These are phyloP conservation scores for Cicer judaicum DNA, from an alignment of 306 rosid genomes.

Conservation along the genomic window DNA sequence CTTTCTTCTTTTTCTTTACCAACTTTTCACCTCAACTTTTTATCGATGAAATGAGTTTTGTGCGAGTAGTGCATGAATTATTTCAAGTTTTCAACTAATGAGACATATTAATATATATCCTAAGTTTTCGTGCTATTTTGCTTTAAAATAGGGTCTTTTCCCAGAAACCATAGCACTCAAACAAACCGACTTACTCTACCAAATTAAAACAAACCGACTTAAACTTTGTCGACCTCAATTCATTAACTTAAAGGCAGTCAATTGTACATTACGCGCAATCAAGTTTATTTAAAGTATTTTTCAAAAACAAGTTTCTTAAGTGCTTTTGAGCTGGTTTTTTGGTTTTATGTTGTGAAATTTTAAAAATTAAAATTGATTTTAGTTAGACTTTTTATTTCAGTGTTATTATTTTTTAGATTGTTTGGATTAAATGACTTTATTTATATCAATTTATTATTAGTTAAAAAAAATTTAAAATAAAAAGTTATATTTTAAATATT, in stretches of 20 bases:
- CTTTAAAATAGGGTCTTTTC: constrained; percentile 10
- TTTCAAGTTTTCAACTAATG: not conserved
- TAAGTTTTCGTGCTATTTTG: constrained; percentile 5
- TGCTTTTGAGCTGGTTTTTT: too few relatives aligned
- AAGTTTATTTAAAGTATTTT: not conserved
- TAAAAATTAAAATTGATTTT: too few relatives aligned
- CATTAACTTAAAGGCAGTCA: not conserved
- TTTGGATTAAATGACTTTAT: too few relatives aligned
- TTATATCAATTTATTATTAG: too few relatives aligned
- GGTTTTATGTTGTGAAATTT: too few relatives aligned
- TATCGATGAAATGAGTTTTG: not conserved
- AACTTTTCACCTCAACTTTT: not conserved
- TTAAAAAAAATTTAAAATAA: too few relatives aligned
- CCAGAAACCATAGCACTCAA: not conserved
- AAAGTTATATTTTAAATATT: too few relatives aligned
- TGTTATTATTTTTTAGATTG: too few relatives aligned
- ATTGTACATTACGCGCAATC: not conserved
- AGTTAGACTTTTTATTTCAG: too few relatives aligned
- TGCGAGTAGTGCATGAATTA: constrained; percentile 26
- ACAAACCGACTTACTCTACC: not conserved
- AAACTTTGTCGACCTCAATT: not conserved
- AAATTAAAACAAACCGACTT: constrained; percentile 10
- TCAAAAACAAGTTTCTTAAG: too few relatives aligned
- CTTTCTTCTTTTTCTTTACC: constrained; percentile 1
- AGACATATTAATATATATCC: constrained; percentile 9